Percentiles rank a stretch among this genome's conserved stretches.
phyloP scores from a whole-genome alignment of 148 eudicot genomes.

The Simmondsia chinensis region DNA sequence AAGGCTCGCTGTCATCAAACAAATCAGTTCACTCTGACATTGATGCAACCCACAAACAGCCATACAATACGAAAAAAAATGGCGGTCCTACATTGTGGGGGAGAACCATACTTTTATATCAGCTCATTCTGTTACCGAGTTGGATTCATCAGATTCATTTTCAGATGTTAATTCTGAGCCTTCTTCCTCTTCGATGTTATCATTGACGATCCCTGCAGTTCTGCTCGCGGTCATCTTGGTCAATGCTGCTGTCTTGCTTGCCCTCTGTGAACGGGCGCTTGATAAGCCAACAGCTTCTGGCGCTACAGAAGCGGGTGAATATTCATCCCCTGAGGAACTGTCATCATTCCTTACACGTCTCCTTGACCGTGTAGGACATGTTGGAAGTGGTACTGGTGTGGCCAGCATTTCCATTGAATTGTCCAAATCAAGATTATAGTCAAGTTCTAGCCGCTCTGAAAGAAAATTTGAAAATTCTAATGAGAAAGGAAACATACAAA shows the following conservation, averaged over 20 bases:
- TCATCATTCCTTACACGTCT: conserved; percentile 46
- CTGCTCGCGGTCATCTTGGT: conserved; percentile 50
- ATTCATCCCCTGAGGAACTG: conserved; percentile 71
- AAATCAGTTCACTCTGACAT: no score
- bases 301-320: conserved; percentile 35
- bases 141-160: conserved; percentile 39
- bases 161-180: conserved; percentile 49
- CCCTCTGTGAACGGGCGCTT: conserved; percentile 70
- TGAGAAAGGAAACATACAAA: not conserved
- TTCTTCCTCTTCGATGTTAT: conserved; percentile 41
- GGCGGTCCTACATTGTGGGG: no score
- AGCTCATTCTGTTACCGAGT: conserved; percentile 21
- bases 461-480: conserved; percentile 1
- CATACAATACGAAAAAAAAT: conserved; percentile 1
- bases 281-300: conserved; percentile 31
- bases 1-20: no score
- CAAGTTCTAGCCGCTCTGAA: conserved; percentile 54
- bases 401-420: conserved; percentile 47
- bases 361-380: conserved; percentile 36
- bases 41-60: conserved; percentile 6
- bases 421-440: conserved; percentile 25
- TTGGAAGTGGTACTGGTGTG: conserved; percentile 59
- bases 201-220: conserved; percentile 15
- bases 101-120: not conserved
- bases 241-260: conserved; percentile 91